Percentiles rank a stretch among this genome's conserved stretches.
Evolutionary conservation across 805 yeast species (phyloP).

Genomic region (Metschnikowia cerradonensis): DNA sequence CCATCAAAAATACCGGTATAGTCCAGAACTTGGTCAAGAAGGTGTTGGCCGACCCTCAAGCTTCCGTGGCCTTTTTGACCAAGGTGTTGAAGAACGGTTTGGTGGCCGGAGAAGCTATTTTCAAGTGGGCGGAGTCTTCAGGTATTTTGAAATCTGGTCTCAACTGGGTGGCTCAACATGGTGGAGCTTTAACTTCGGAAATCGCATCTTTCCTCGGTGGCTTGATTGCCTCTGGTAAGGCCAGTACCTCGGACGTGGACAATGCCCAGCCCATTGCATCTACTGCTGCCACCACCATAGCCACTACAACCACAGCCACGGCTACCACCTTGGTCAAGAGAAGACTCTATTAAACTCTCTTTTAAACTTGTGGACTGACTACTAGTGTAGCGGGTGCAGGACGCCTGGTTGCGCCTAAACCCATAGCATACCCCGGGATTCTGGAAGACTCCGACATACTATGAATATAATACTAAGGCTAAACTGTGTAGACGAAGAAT

Average conservation of each 20-base stretch:
- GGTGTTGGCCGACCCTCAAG: conserved; percentile 36
- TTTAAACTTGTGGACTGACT: background rate
- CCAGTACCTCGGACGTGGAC: conserved; percentile 24
- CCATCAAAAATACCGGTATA: conserved; percentile 34
- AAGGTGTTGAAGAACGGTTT: conserved; percentile 32
- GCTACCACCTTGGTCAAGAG: conserved; percentile 26
- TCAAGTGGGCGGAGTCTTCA: conserved; percentile 33
- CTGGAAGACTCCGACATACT: background rate
- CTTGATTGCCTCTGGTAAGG: conserved; percentile 23
- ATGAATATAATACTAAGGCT: background rate
- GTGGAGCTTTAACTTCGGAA: conserved; percentile 22
- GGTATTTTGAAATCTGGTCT: conserved; percentile 31
- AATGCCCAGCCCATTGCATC: conserved; percentile 17
- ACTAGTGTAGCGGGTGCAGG: background rate
- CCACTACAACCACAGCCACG: conserved; percentile 17
- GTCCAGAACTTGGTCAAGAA: conserved; percentile 28
- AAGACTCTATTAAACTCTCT: conserved; percentile 17
- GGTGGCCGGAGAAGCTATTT: conserved; percentile 32
- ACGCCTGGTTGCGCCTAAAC: background rate
- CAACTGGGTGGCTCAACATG: conserved; percentile 23
- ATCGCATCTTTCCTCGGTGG: conserved; percentile 28
- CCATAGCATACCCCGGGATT: background rate
- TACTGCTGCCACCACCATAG: conserved; percentile 19
- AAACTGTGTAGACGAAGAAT: no score
- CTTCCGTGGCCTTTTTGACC: conserved; percentile 30